These are phyloP conservation scores for Aspergillus alliaceus DNA, from an alignment of 2,329 filamentous ascomycete species.

Conservation along the genomic window DNA sequence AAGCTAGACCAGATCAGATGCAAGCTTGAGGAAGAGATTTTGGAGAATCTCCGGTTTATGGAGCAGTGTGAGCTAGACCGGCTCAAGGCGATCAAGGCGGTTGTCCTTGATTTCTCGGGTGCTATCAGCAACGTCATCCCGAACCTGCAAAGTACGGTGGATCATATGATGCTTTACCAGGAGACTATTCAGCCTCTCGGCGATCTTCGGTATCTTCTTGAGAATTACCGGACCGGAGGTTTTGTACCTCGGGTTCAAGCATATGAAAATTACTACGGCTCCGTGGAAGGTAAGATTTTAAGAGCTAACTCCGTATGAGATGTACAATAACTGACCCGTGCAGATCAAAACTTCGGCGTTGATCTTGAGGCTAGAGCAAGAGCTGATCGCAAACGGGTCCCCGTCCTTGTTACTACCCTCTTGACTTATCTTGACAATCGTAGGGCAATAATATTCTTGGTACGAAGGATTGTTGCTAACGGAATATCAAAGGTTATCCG, in stretches of 20 bases:
- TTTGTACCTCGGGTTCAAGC: conserved; percentile 87
- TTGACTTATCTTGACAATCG: conserved; percentile 91
- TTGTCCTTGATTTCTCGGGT: conserved; percentile 95
- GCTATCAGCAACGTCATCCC: conserved; percentile 98
- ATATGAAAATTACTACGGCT: conserved; percentile 99
- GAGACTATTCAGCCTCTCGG: conserved; percentile 94
- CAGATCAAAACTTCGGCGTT: conserved; percentile 93
- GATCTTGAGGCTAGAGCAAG: conserved; percentile 94
- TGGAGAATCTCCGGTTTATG: conserved; percentile 89
- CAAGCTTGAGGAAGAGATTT: conserved; percentile 92
- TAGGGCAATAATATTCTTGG: conserved; percentile 29
- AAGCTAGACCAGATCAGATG: conserved; percentile 89
- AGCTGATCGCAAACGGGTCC: conserved; percentile 93
- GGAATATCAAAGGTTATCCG: conserved; percentile 67
- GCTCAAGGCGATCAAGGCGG: conserved; percentile 96
- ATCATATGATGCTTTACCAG: conserved; percentile 99
- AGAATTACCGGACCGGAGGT: conserved; percentile 93
- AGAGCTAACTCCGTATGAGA: conserved; percentile 3
- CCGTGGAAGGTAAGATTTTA: conserved; percentile 65
- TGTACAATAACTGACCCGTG: conserved; percentile 12
- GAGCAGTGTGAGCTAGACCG: conserved; percentile 96
- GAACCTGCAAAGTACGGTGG: conserved; percentile 89
- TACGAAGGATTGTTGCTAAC: conserved; percentile 2
- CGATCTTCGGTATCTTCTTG: conserved; percentile 88
- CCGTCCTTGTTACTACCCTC: conserved; percentile 85